Base-by-base conservation (phyloP, 306 rosid species). In the Medicago truncatula region DNA sequence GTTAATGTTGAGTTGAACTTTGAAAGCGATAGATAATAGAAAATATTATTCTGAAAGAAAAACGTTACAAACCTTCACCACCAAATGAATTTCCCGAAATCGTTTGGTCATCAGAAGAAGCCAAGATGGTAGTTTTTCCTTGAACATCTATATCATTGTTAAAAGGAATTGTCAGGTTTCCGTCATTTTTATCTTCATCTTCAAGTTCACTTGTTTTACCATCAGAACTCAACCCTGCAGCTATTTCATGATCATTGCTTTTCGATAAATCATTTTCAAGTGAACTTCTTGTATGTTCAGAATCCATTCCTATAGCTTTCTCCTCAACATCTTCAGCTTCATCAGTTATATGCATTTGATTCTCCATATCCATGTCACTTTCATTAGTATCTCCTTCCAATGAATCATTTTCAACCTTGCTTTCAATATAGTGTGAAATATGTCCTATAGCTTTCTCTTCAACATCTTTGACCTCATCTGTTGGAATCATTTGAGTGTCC, bases 391-490 rank as follows among this genome's bases (percentile, higher is more conserved):
- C 52, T 13, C 52, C 52, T 46, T 46, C 16, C 52, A 46, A 4
- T 46, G 52, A 46, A 46, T 46, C 16, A 46, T 46, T 46, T 46
- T 13, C 52, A 46, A 12, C 1, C 52, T 46, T 46, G 16, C 16
- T 46, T 46, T 13, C 52, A 12, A 46, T 13, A 46, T 46, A 0
- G 15, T 46, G 2, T 46, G 52, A 13, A 12, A 4, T 13, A 5
- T 13, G 52, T 46, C 52, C 15, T 13, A 6, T 46, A 13, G 16
- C n/a, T 46, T 46, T 13, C 7, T 46, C 52, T 58, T 5, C 60
- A 49, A 58, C 38, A 76, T 73, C 70, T 39, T 70, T 75, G 36
- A 52, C 80, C 73, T 84, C 86, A 67, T 5, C 76, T 7, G 56
- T 76, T 18, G 74, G 20, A 47, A 71, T 80, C 63, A 54, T 57